phyloP scores from a whole-genome alignment of 73 alveolate genomes.

The Effrenium voratum region DNA sequence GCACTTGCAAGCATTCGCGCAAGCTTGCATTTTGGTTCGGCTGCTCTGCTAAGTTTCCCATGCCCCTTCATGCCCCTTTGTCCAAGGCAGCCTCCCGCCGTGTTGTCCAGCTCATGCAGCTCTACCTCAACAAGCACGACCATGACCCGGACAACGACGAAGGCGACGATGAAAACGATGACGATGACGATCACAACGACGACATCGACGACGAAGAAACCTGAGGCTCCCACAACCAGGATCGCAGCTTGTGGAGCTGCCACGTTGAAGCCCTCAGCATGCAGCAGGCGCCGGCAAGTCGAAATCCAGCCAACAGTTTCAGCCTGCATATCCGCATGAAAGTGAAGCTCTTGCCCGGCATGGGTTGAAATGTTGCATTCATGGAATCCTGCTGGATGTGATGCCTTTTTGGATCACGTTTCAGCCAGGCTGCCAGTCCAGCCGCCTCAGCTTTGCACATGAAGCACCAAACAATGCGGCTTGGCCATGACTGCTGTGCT shows the following conservation, averaged over 20 bases:
- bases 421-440: conserved; percentile 44
- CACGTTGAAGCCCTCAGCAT: conserved; percentile 64
- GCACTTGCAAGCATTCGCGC: too few species aligned
- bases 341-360: too few species aligned
- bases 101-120: conserved; percentile 54
- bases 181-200: too few species aligned
- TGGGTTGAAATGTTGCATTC: too few species aligned
- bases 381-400: too few species aligned
- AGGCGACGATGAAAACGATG: too few species aligned
- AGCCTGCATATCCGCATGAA: too few species aligned
- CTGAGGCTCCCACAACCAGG: conserved; percentile 45
- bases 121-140: conserved; percentile 23
- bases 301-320: neutral
- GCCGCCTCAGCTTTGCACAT: neutral
- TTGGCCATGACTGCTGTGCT: neutral
- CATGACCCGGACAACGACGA: too few species aligned
- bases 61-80: too few species aligned
- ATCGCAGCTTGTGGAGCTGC: conserved; percentile 58
- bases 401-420: too few species aligned
- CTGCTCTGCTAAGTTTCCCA: too few species aligned
- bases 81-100: conserved; percentile 28
- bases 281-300: neutral
- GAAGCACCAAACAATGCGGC: neutral
- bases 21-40: too few species aligned
- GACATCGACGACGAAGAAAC: neutral